These are phyloP conservation scores for Trametes pubescens DNA, from an alignment of 1,284 basidiomycete species.

Conservation along the genomic window DNA sequence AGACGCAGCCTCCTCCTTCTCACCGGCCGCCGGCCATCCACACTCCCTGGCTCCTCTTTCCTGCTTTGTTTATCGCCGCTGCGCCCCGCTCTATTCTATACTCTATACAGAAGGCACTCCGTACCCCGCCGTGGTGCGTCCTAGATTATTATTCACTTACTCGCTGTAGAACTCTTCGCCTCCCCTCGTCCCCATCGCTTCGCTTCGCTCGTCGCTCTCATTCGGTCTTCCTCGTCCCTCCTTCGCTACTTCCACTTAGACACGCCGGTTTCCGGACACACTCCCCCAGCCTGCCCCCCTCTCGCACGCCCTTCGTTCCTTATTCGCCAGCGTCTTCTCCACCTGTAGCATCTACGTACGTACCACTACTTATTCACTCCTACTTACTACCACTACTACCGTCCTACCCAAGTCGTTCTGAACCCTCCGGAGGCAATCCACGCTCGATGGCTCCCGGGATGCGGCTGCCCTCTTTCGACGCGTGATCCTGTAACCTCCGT, in stretches of 20 bases:
- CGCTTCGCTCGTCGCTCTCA: background rate
- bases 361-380: too few species aligned
- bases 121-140: background rate
- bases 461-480: too few species aligned
- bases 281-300: background rate
- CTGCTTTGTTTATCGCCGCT: background rate
- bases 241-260: too few species aligned
- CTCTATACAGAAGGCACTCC: background rate
- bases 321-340: too few species aligned
- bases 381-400: too few species aligned
- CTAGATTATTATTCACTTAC: background rate
- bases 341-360: background rate
- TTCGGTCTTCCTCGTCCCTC: background rate
- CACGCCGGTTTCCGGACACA: too few species aligned
- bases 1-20: background rate
- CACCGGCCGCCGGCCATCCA: constrained; percentile 4
- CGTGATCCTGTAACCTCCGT: too few species aligned
- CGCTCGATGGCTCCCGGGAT: too few species aligned
- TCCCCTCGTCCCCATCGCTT: background rate
- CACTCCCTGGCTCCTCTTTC: background rate
- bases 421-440: too few species aligned
- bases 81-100: background rate
- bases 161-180: background rate
- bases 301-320: too few species aligned
- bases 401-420: too few species aligned